Percentiles rank a stretch among this genome's conserved stretches.
These are phyloP conservation scores for Ophiocordyceps sinensis DNA, from an alignment of 2,329 filamentous ascomycete genomes.

Conservation along the genomic window DNA sequence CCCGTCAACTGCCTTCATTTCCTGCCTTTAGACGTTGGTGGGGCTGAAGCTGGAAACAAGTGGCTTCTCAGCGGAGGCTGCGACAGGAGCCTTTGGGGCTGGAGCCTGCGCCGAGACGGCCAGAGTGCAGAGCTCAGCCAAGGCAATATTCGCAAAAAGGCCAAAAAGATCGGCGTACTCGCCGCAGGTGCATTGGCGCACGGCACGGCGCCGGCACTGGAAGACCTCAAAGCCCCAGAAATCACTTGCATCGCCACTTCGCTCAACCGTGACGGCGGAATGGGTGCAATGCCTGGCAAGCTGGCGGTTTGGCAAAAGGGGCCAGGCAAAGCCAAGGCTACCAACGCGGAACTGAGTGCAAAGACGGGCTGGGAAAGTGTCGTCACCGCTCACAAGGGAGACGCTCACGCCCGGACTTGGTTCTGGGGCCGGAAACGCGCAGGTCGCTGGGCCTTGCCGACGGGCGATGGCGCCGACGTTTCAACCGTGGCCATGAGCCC, in stretches of 20 bases:
- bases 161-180: conserved; percentile 71
- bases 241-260: conserved; percentile 87
- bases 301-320: conserved; percentile 75
- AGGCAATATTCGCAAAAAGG: conserved; percentile 73
- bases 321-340: conserved; percentile 43
- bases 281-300: conserved; percentile 67
- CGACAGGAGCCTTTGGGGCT: conserved; percentile 89
- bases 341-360: conserved; percentile 56
- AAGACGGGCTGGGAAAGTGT: conserved; percentile 96
- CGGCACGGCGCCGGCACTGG: conserved; percentile 49
- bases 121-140: conserved; percentile 92
- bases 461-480: conserved; percentile 69
- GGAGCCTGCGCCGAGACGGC: conserved; percentile 86
- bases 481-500: conserved; percentile 77
- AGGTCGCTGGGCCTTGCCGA: conserved; percentile 84
- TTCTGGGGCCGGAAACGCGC: conserved; percentile 94
- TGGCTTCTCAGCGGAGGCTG: conserved; percentile 84
- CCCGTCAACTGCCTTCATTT: conserved; percentile 74
- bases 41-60: conserved; percentile 76
- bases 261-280: conserved; percentile 86
- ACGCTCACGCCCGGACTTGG: conserved; percentile 82
- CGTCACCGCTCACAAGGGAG: conserved; percentile 78
- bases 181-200: conserved; percentile 39
- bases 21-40: conserved; percentile 77
- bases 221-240: conserved; percentile 74